A percentile compares a stretch with the other conserved stretches of the same genome.
phyloP scores from a whole-genome alignment of 1,139 yeast genomes.

The Pichia sp. region DNA sequence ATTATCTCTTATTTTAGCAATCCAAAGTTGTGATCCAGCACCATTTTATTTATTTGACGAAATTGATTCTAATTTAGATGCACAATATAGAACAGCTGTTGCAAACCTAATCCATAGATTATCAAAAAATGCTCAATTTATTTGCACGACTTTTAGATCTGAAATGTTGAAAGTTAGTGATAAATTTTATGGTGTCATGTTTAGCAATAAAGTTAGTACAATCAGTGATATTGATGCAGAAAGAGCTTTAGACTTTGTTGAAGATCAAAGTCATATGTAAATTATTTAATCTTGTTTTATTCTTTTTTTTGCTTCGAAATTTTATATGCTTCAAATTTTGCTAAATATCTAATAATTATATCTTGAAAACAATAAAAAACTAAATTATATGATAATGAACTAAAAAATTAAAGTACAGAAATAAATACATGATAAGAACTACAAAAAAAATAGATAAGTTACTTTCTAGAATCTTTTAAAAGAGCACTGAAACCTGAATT shows the following conservation, averaged over 20 bases:
- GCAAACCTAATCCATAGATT: conserved; percentile 67
- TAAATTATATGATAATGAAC: not conserved
- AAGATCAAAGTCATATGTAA: conserved; percentile 41
- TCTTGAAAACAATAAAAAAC: not conserved
- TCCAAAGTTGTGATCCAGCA: conserved; percentile 93
- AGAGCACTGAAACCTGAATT: conserved; percentile 46
- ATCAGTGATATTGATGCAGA: conserved; percentile 64
- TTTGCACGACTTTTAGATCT: conserved; percentile 92
- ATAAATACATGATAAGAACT: not conserved
- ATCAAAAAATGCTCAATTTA: conserved; percentile 72
- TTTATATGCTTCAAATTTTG: not conserved
- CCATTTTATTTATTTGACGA: conserved; percentile 95
- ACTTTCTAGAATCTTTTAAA: conserved; percentile 42
- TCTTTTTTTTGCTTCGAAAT: not conserved
- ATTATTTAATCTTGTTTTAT: not conserved
- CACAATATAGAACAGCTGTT: conserved; percentile 85
- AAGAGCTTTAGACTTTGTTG: conserved; percentile 77
- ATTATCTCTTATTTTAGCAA: conserved; percentile 84
- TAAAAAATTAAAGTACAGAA: not conserved
- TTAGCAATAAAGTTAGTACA: conserved; percentile 74
- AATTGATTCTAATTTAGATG: conserved; percentile 91
- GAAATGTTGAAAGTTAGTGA: conserved; percentile 88
- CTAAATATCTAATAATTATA: not conserved
- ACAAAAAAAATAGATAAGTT: conserved; percentile 2
- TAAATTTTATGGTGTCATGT: conserved; percentile 82